Conservation (phyloP, 2,329 filamentous ascomycete genomes). For the Elsinoe perseae region DNA sequence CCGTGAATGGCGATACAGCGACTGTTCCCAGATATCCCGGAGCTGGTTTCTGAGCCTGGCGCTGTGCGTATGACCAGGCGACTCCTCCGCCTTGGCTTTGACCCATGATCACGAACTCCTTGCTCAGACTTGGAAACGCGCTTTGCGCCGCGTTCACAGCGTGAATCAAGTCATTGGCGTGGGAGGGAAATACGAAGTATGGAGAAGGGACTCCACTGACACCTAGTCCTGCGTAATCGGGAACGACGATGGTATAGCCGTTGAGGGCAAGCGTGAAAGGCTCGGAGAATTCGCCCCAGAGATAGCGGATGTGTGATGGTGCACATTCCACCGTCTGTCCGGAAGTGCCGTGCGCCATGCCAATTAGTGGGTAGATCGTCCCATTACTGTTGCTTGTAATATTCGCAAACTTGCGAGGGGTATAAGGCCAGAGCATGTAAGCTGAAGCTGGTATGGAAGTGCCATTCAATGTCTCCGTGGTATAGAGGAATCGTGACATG, state of each 20-base stretch:
- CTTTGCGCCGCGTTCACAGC: conserved; percentile 36
- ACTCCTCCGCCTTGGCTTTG: conserved; percentile 43
- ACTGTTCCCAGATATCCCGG: conserved; percentile 35
- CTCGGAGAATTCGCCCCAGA: conserved; percentile 25
- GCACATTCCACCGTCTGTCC: conserved; percentile 22
- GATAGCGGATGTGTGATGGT: conserved; percentile 23
- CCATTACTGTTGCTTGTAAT: conserved; percentile 13
- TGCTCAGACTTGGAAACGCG: conserved; percentile 35
- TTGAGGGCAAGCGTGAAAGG: conserved; percentile 25
- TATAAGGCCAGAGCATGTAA: conserved; percentile 45
- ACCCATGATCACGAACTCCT: conserved; percentile 39
- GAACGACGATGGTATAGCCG: conserved; percentile 26
- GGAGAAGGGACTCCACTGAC: conserved; percentile 29
- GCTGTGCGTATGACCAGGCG: conserved; percentile 36
- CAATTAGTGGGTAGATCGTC: conserved; percentile 20
- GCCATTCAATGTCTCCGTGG: conserved; percentile 40
- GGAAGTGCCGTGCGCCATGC: conserved; percentile 23
- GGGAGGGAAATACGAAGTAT: conserved; percentile 33
- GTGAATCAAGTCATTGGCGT: conserved; percentile 40
- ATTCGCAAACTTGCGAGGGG: conserved; percentile 22
- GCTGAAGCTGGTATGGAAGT: conserved; percentile 42
- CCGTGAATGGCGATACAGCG: conserved; percentile 24
- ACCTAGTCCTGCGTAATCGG: conserved; percentile 26
- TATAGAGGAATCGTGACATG: conserved; percentile 45
- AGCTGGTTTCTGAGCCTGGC: conserved; percentile 27